Conservation (phyloP, 2,329 filamentous ascomycete species). For the Fusarium sp. region DNA sequence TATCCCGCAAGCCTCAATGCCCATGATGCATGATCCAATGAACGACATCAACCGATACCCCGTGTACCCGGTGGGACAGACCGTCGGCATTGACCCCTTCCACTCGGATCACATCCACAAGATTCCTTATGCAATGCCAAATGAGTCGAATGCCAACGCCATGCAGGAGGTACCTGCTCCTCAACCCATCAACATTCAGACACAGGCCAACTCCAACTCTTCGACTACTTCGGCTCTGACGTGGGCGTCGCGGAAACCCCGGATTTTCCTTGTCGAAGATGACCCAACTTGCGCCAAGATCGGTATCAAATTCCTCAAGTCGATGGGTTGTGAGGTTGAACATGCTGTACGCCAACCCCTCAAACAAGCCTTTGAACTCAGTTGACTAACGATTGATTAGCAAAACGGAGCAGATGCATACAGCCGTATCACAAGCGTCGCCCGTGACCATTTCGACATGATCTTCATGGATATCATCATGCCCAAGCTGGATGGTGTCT, state of each 20-base stretch:
- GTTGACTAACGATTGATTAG: slow-evolving; percentile 39
- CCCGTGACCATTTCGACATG: slow-evolving; percentile 66
- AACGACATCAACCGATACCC: slow-evolving; percentile 69
- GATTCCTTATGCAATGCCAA: slow-evolving; percentile 84
- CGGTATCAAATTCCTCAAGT: slow-evolving; percentile 73
- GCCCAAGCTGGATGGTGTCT: slow-evolving; percentile 95
- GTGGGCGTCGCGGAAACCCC: slow-evolving; percentile 74
- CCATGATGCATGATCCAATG: slow-evolving; percentile 64
- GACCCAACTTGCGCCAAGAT: slow-evolving; percentile 75
- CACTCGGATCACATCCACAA: slow-evolving; percentile 95
- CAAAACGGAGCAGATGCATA: slow-evolving; percentile 90
- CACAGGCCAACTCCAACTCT: slow-evolving; percentile 36
- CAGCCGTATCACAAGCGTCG: slow-evolving; percentile 74
- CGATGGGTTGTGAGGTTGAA: slow-evolving; percentile 74
- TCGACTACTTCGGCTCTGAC: slow-evolving; percentile 54
- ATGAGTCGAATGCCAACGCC: slow-evolving; percentile 57
- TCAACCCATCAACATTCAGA: slow-evolving; percentile 44
- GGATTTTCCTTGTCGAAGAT: slow-evolving; percentile 91
- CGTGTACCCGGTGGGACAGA: slow-evolving; percentile 91
- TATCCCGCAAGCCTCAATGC: slow-evolving; percentile 55
- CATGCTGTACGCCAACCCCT: slow-evolving; percentile 65
- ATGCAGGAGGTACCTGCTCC: slow-evolving; percentile 56
- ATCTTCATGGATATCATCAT: slow-evolving; percentile 97
- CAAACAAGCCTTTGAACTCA: not conserved
- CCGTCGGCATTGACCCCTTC: slow-evolving; percentile 93